Evolutionary conservation across 106 monocot species (phyloP).

Genomic region (Dendrobium nobile): DNA sequence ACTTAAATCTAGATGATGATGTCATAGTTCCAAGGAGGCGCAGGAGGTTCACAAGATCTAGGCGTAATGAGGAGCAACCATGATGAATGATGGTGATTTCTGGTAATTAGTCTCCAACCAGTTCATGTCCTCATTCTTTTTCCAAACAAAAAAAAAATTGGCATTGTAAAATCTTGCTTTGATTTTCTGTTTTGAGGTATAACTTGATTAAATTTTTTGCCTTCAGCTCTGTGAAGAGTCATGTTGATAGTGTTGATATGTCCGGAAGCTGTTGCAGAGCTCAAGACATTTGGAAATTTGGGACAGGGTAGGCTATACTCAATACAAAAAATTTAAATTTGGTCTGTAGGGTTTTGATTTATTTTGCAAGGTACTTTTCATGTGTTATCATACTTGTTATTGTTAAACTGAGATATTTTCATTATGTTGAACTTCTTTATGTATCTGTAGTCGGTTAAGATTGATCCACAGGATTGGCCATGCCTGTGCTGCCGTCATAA

Average conservation of each 20-base stretch:
- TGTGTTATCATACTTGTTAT: background rate
- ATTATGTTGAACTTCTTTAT: background rate
- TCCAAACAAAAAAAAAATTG: background rate
- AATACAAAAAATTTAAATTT: too few relatives aligned
- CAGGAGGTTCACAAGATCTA: slow-evolving; percentile 32
- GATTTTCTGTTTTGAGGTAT: background rate
- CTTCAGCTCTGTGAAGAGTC: background rate
- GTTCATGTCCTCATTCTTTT: background rate
- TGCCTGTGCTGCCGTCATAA: too few relatives aligned
- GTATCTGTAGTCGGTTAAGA: background rate
- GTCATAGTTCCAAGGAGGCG: slow-evolving; percentile 36
- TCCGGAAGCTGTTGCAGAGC: background rate
- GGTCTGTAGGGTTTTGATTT: background rate
- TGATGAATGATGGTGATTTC: background rate
- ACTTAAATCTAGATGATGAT: slow-evolving; percentile 23
- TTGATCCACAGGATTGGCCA: too few relatives aligned
- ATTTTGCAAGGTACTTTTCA: too few relatives aligned
- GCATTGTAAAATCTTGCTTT: background rate
- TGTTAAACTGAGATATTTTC: background rate
- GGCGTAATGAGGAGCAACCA: slow-evolving; percentile 18
- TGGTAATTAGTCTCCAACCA: background rate
- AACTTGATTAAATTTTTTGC: too few relatives aligned
- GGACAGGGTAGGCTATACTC: background rate
- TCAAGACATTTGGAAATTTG: background rate
- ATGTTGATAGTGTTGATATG: background rate